phyloP scores from a whole-genome alignment of 352 stramenopile species.

The Thalassiosira sp. region DNA sequence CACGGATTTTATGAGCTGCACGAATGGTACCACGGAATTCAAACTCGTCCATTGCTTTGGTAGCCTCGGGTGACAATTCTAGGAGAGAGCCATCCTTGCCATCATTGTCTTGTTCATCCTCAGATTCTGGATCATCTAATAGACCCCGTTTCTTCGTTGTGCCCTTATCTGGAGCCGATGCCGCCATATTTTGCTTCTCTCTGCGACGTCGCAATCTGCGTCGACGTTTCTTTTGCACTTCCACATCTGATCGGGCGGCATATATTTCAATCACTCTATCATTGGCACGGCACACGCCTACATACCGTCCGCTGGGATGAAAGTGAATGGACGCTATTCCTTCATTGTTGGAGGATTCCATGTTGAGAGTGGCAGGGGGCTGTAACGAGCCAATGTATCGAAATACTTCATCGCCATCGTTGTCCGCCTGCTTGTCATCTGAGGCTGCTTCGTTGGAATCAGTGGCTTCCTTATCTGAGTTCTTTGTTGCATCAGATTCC shows the following conservation, averaged over 20 bases:
- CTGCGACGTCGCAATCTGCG: conserved; percentile 64
- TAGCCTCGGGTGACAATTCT: conserved; percentile 44
- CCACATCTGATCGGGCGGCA: conserved; percentile 53
- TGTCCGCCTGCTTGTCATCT: conserved; percentile 16
- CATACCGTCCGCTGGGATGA: conserved; percentile 71
- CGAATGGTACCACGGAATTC: conserved; percentile 69
- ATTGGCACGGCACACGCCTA: conserved; percentile 73
- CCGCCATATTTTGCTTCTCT: conserved; percentile 67
- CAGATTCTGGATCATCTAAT: conserved; percentile 72
- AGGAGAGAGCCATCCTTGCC: conserved; percentile 22
- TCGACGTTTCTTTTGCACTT: conserved; percentile 69
- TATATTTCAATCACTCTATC: conserved; percentile 79
- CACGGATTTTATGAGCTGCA: conserved; percentile 76
- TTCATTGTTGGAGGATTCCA: conserved; percentile 66
- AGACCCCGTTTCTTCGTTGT: conserved; percentile 72
- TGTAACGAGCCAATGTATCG: conserved; percentile 70
- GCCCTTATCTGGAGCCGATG: conserved; percentile 28
- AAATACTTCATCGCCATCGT: conserved; percentile 68
- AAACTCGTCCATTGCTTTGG: conserved; percentile 81
- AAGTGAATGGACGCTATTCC: conserved; percentile 74
- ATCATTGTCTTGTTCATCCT: conserved; percentile 61
- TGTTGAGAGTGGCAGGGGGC: conserved; percentile 59
- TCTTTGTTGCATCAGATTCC: conserved; percentile 13
- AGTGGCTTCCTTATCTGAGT: conserved; percentile 8
- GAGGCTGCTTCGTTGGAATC: conserved; percentile 21